A percentile compares a stretch with the other conserved stretches of the same genome.
Conservation (phyloP, 148 eudicot species). For the Pouteria glomerata region DNA sequence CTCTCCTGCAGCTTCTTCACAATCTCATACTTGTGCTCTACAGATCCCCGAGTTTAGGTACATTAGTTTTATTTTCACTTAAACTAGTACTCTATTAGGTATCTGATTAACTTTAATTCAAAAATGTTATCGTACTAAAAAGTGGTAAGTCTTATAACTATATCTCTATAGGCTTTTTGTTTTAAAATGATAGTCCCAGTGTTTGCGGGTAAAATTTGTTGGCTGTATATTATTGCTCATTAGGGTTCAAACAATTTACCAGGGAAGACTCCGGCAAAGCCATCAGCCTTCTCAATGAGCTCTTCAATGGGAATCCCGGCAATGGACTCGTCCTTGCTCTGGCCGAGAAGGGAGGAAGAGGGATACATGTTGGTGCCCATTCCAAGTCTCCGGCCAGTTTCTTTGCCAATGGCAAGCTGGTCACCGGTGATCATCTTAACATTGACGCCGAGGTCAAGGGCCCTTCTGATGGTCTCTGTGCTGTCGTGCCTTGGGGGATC, state of each 20-base stretch:
- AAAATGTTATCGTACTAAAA: too few relatives aligned
- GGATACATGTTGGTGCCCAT: slow-evolving; percentile 99
- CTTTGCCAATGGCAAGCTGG: slow-evolving; percentile 93
- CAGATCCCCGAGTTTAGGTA: slow-evolving; percentile 7
- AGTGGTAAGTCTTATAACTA: too few relatives aligned
- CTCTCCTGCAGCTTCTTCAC: slow-evolving; percentile 87
- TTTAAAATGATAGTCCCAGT: too few relatives aligned
- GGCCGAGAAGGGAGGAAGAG: slow-evolving; percentile 76
- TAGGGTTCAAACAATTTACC: slow-evolving; percentile 53
- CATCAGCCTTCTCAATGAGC: slow-evolving; percentile 92
- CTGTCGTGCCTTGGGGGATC: slow-evolving; percentile 98
- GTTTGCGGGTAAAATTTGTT: too few relatives aligned
- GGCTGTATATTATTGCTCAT: too few relatives aligned
- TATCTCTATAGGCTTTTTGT: too few relatives aligned
- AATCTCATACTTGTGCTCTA: too few relatives aligned
- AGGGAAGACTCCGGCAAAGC: slow-evolving; percentile 96
- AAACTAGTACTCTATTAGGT: not conserved
- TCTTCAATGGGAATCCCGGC: slow-evolving; percentile 66
- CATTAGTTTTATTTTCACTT: not conserved
- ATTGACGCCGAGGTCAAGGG: slow-evolving; percentile 86
- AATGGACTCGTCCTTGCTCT: slow-evolving; percentile 56
- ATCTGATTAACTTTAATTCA: not conserved
- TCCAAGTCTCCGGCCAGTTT: slow-evolving; percentile 92
- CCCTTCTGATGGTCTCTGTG: slow-evolving; percentile 89
- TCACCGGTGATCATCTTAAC: slow-evolving; percentile 99